Conservation (phyloP, 2,329 filamentous ascomycete genomes). For the Conoideocrella luteorostrata region DNA sequence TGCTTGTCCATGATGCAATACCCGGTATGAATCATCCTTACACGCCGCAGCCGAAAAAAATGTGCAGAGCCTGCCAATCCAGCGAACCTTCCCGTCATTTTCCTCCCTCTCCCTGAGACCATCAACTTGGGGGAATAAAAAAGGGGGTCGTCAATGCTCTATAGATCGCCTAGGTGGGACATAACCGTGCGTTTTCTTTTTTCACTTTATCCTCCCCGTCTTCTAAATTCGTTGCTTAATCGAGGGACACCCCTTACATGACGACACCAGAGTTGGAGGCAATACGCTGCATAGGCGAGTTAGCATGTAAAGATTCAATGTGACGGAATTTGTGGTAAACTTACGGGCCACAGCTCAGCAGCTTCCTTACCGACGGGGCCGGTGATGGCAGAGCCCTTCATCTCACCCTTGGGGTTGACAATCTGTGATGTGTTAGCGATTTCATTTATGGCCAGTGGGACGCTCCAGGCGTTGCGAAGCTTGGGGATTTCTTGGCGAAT, state of each 20-base stretch:
- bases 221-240: neutral
- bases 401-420: slow-evolving; percentile 99
- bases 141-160: slow-evolving; percentile 16
- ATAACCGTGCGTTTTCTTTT: slow-evolving; percentile 21
- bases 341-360: slow-evolving; percentile 97
- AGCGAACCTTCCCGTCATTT: slow-evolving; percentile 2
- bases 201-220: slow-evolving; percentile 16
- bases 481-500: no score
- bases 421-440: slow-evolving; percentile 51
- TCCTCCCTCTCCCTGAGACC: neutral
- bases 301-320: neutral
- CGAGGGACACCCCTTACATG: slow-evolving; percentile 67
- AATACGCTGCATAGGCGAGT: slow-evolving; percentile 64
- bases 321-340: slow-evolving; percentile 30
- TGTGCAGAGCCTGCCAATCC: slow-evolving; percentile 37
- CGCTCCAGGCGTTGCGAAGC: no score
- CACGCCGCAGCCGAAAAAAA: slow-evolving; percentile 42
- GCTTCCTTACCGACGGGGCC: slow-evolving; percentile 99
- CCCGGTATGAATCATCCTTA: slow-evolving; percentile 47
- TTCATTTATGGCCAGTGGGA: neutral
- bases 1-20: slow-evolving; percentile 42
- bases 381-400: slow-evolving; percentile 99
- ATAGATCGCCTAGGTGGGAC: slow-evolving; percentile 27
- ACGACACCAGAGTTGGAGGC: slow-evolving; percentile 99
- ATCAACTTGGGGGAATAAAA: slow-evolving; percentile 4